Evolutionary conservation across 805 yeast species (phyloP), one percentile per base, ranked within the genome.

Genomic region (Yamadazyma endophytica): DNA sequence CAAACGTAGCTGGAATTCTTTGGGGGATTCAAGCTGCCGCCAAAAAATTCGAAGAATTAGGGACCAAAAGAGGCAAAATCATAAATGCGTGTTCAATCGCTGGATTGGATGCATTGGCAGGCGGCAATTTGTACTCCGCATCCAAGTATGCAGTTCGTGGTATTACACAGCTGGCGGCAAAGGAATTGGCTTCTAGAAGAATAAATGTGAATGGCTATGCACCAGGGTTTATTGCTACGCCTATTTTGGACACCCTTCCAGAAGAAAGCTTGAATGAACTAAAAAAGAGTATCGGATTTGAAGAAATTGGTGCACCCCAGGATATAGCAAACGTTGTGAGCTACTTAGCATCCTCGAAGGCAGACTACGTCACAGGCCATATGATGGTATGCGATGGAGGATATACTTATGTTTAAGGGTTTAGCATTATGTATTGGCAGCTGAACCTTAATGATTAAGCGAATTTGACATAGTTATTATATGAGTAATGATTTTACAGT

Each of bases 41-140:
- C 11, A 11, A 20, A 20, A 20, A 20, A 11, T 20, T 20, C 11
- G 21, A 8, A 9, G 47, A 50, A 32, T 20, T 20, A 20, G 21
- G 21, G 11, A 11, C 8, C 11, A 8, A 20, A 20, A 8, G 9
- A 8, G 21, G 21, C 11, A 20, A 20, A 20, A 20, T 20, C 21
- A 20, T 20, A 9, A 20, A 20, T 20, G 21, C 21, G 8, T 8
- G 9, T 20, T 20, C 21, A 20, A 20, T 20, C 11, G 8, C 21
- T 20, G 21, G 21, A 9, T 9, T 20, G 8, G 21, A 20, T 11
- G 8, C 21, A 20, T 20, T 8, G 21, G 9, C 21, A 8, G 9
- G 11, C 8, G 11, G 8, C 21, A 8, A 8, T 9, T 8, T 8
- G 21, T 20, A 20, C 11, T 20, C 21, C 8, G 21, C 21, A 8